Percentiles rank a stretch among this genome's conserved stretches.
These are phyloP conservation scores for Candida gorgasii DNA, from an alignment of 805 yeast genomes.

Conservation along the genomic window DNA sequence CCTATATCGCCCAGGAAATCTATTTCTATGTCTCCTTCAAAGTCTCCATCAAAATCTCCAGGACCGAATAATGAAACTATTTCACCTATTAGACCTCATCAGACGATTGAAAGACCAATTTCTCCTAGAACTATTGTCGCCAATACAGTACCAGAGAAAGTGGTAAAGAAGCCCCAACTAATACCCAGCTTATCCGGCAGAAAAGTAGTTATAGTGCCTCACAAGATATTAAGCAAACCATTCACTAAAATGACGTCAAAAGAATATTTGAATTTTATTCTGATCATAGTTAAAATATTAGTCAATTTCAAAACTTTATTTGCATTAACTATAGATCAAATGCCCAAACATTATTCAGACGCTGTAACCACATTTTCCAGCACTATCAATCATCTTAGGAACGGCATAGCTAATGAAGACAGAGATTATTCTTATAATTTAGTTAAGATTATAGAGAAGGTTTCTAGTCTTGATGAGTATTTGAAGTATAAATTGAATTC, in stretches of 20 bases:
- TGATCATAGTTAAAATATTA: slow-evolving; percentile 37
- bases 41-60: background rate
- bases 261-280: slow-evolving; percentile 38
- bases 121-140: background rate
- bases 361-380: slow-evolving; percentile 8
- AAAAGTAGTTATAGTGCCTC: slow-evolving; percentile 40
- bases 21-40: background rate
- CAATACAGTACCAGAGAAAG: too few species aligned
- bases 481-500: slow-evolving; percentile 14
- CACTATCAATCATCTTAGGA: slow-evolving; percentile 15
- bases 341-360: slow-evolving; percentile 9
- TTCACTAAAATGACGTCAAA: slow-evolving; percentile 35
- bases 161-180: slow-evolving; percentile 2
- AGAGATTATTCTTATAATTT: slow-evolving; percentile 18
- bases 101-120: too few species aligned
- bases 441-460: slow-evolving; percentile 19
- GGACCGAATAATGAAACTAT: too few species aligned
- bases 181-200: slow-evolving; percentile 15
- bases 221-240: slow-evolving; percentile 42
- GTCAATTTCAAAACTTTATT: slow-evolving; percentile 35
- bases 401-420: slow-evolving; percentile 5
- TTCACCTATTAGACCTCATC: too few species aligned
- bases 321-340: slow-evolving; percentile 12
- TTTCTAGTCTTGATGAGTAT: slow-evolving; percentile 18
- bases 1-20: too few species aligned